phyloP scores from a whole-genome alignment of 2,329 filamentous ascomycete genomes.

The Fusarium udum region DNA sequence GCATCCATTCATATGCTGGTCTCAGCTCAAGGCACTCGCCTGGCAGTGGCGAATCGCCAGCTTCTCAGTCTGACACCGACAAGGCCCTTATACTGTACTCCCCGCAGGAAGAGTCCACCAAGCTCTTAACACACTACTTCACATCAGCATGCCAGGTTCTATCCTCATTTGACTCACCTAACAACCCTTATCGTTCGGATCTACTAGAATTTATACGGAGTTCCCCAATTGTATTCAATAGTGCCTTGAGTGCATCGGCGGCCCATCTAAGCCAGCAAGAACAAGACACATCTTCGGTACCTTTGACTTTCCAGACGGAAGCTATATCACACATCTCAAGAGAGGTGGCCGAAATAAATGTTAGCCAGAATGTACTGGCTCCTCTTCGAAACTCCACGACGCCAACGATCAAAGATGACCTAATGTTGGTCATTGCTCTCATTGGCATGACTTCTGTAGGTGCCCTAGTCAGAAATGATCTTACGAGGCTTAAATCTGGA shows the following conservation, averaged over 20 bases:
- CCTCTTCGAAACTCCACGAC: too few species aligned
- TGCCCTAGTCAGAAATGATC: accelerated
- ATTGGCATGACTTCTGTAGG: constrained; percentile 32
- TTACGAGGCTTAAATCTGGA: not conserved
- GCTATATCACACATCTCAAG: constrained; percentile 16
- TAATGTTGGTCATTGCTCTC: constrained; percentile 18
- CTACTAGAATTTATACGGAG: constrained; percentile 9
- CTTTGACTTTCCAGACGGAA: constrained; percentile 20
- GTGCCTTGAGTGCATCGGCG: constrained; percentile 27
- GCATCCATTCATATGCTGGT: not conserved
- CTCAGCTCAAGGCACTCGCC: not conserved
- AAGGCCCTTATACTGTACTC: not conserved
- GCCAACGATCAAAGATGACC: constrained; percentile 6
- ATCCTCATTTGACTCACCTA: constrained; percentile 17
- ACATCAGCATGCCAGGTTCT: constrained; percentile 14
- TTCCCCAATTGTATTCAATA: constrained; percentile 18
- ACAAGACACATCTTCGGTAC: not conserved
- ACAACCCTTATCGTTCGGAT: constrained; percentile 29
- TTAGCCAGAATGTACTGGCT: accelerated
- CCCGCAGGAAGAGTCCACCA: not conserved
- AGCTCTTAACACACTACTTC: constrained; percentile 19
- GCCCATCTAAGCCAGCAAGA: constrained; percentile 25
- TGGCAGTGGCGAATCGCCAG: not conserved
- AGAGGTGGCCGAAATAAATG: not conserved
- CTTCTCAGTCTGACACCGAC: not conserved